Base-by-base conservation (phyloP, 2,329 filamentous ascomycete species). In the Epichloe coenophiala region DNA sequence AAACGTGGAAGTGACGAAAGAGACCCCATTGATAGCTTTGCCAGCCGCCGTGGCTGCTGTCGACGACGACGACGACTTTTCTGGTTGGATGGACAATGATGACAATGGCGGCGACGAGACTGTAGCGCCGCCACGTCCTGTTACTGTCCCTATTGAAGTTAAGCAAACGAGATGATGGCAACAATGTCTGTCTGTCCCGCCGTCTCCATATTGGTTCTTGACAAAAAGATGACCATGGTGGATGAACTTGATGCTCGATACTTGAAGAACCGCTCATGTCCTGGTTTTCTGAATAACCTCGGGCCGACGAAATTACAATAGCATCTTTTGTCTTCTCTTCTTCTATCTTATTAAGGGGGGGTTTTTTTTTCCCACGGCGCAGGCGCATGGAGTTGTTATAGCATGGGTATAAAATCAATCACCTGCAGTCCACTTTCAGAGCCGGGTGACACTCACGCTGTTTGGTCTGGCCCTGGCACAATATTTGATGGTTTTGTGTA, bases 31-130 rank as follows among this genome's bases (percentile, higher is more conserved):
- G n/a, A 48, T 56, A 5, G 53, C 55, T 8, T 51, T 57, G 37
- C 56, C 56, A n/a, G 50, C 51, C 12, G 36, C 51, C 9, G 47
- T 49, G 6, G 45, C 27, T 27, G 36, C 47, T 13, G 36, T 33
- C n/a, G 50, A 44, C 38, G 54, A 58, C 3, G 61, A 47, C 21
- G 54, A 58, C 1, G 60, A 59, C 19, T 60, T 56, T 37, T 60
- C 59, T 11, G 58, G 60, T 6, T 63, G 60, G 61, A 55, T 63
- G 47, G 57, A 61, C n/a, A 58, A 63, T 17, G 46, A 54, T 36
- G 35, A 37, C 39, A n/a, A 49, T 23, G 46, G 33, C n/a, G 47
- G 43, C 31, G 38, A 44, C 8, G 19, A 45, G n/a, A 17, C n/a
- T 11, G 36, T 12, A 13, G 47, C 46, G 15, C 15, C 21, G 15